Percentiles rank a stretch among this genome's conserved stretches.
These are phyloP conservation scores for Fomitopsis betulina DNA, from an alignment of 1,284 basidiomycete genomes.

Conservation along the genomic window DNA sequence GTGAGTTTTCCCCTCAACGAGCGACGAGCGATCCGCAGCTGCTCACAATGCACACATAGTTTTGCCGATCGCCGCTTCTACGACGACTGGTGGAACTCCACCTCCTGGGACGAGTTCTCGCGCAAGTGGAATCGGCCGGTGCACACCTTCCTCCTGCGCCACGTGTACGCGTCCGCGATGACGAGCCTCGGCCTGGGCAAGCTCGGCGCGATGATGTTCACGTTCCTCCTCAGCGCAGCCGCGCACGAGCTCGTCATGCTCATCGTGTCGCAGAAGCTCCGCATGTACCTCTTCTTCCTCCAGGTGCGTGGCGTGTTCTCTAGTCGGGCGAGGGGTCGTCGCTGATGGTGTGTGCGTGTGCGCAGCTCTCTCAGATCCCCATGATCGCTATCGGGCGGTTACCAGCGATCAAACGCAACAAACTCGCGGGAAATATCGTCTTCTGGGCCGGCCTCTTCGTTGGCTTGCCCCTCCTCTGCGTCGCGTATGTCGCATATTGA, in stretches of 20 bases:
- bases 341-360: not conserved
- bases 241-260: conserved; percentile 97
- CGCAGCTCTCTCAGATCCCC: conserved; percentile 86
- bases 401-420: conserved; percentile 75
- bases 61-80: conserved; percentile 98
- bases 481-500: conserved; percentile 75
- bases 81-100: conserved; percentile 99
- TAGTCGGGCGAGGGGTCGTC: not conserved
- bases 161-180: conserved; percentile 91
- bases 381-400: conserved; percentile 81
- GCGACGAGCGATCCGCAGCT: not conserved
- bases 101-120: conserved; percentile 94
- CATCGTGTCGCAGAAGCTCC: conserved; percentile 89
- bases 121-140: conserved; percentile 94
- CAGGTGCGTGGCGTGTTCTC: conserved; percentile 35
- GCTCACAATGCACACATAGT: conserved; percentile 31
- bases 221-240: conserved; percentile 85
- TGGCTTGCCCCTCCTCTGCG: conserved; percentile 91
- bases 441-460: conserved; percentile 92
- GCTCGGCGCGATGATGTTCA: conserved; percentile 82
- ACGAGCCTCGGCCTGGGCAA: conserved; percentile 72
- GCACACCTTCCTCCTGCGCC: conserved; percentile 89
- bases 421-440: conserved; percentile 74
- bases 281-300: conserved; percentile 74
- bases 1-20: conserved; percentile 38